These are phyloP conservation scores for Lablab purpureus DNA, from an alignment of 306 rosid genomes.

Conservation along the genomic window DNA sequence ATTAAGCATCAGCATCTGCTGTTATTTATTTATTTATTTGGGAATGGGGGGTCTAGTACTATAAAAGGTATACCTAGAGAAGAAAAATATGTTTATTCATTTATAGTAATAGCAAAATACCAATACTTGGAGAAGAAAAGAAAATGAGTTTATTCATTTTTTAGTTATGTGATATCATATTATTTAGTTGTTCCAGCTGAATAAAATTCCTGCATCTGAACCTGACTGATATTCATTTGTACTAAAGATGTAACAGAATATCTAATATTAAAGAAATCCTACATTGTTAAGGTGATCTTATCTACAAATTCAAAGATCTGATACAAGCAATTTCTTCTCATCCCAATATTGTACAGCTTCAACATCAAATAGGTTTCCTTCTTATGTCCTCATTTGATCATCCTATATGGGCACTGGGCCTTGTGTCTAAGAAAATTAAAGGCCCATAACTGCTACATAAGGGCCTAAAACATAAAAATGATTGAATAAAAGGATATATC, in stretches of 20 bases:
- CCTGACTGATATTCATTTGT: conserved; percentile 1
- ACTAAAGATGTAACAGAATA: background rate
- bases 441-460: background rate
- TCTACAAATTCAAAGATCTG: conserved; percentile 10
- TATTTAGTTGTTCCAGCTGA: background rate
- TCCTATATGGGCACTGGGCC: background rate
- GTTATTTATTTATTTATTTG: background rate
- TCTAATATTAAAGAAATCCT: background rate
- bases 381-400: background rate
- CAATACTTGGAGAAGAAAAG: background rate
- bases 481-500: background rate
- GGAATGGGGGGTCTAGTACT: background rate
- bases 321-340: conserved; percentile 26
- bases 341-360: background rate
- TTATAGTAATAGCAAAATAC: background rate
- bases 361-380: background rate
- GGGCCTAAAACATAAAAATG: conserved; percentile 8
- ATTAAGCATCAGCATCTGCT: background rate
- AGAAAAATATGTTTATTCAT: background rate
- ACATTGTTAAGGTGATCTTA: conserved; percentile 1
- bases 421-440: background rate
- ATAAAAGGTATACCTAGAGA: background rate
- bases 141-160: background rate
- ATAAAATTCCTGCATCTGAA: background rate
- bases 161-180: background rate